phyloP scores from a whole-genome alignment of 2,329 filamentous ascomycete species.

The Exophiala lecanii-corni region DNA sequence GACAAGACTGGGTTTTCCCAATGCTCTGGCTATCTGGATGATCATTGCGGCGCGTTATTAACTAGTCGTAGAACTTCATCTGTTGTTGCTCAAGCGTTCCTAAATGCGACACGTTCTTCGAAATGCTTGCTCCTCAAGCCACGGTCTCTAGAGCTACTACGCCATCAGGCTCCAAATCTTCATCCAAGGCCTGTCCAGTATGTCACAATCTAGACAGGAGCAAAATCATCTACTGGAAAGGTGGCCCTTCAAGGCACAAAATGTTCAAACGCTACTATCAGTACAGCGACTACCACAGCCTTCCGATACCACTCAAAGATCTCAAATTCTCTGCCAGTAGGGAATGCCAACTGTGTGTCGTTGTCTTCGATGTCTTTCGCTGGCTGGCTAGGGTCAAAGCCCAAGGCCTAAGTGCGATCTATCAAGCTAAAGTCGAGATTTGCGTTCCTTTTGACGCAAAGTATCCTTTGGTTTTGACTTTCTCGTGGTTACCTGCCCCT shows the following conservation, averaged over 20 bases:
- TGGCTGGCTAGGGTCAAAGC: slow-evolving; percentile 8
- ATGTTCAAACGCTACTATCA: slow-evolving; percentile 13
- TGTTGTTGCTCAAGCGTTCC: too few species aligned
- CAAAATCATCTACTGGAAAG: slow-evolving; percentile 14
- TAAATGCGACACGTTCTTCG: too few species aligned
- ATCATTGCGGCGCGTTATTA: too few species aligned
- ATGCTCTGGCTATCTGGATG: too few species aligned
- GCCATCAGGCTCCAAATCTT: not conserved
- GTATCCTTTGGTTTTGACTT: slow-evolving; percentile 10
- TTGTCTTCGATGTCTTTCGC: slow-evolving; percentile 12
- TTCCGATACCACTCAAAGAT: slow-evolving; percentile 5
- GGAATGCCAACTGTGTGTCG: slow-evolving; percentile 8
- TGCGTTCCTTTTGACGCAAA: slow-evolving; percentile 8
- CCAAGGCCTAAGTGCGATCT: slow-evolving; percentile 1
- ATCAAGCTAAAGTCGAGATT: slow-evolving; percentile 10
- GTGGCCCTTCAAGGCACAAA: slow-evolving; percentile 8
- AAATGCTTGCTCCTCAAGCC: not conserved
- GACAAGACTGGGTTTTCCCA: too few species aligned
- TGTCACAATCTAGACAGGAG: slow-evolving; percentile 12
- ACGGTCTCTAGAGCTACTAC: not conserved
- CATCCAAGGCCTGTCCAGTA: slow-evolving; percentile 2
- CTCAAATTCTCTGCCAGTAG: slow-evolving; percentile 13
- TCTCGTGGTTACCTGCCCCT: slow-evolving; percentile 7
- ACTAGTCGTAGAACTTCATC: too few species aligned
- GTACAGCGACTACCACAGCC: slow-evolving; percentile 6